Evolutionary conservation across 768 basidiomycete genomes (phyloP).

Genomic region (Guyanaporus albipodus): DNA sequence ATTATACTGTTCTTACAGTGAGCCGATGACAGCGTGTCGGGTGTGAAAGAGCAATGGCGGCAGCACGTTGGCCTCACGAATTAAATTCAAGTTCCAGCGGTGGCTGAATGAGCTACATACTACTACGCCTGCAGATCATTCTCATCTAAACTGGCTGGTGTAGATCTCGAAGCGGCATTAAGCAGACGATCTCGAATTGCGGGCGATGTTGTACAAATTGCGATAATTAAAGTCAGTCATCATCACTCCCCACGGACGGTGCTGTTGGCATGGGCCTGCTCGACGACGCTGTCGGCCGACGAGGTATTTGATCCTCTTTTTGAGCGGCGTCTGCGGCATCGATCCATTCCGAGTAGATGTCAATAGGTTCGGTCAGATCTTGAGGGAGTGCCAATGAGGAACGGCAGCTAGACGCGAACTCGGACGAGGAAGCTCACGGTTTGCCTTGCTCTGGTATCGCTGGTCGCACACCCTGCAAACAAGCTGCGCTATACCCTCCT

Average conservation of each 20-base stretch:
- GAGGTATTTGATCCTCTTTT: slow-evolving; percentile 49
- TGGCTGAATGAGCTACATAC: slow-evolving; percentile 23
- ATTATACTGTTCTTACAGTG: no score
- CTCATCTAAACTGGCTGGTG: slow-evolving; percentile 4
- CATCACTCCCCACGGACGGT: slow-evolving; percentile 44
- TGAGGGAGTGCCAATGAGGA: slow-evolving; percentile 30
- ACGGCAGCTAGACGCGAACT: background rate
- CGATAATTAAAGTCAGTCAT: slow-evolving; percentile 28
- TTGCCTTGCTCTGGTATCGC: slow-evolving; percentile 81
- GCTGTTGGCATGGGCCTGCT: slow-evolving; percentile 37
- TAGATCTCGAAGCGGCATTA: background rate
- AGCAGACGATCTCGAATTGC: slow-evolving; percentile 5
- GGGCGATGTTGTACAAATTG: slow-evolving; percentile 22
- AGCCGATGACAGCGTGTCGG: slow-evolving; percentile 8
- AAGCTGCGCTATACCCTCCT: slow-evolving; percentile 77
- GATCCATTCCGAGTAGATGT: slow-evolving; percentile 91
- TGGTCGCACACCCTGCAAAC: slow-evolving; percentile 85
- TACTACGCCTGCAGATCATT: slow-evolving; percentile 5
- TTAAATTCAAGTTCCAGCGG: slow-evolving; percentile 25
- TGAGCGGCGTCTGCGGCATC: slow-evolving; percentile 84
- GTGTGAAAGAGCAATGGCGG: slow-evolving; percentile 24
- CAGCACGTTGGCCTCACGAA: slow-evolving; percentile 10
- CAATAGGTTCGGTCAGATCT: slow-evolving; percentile 84
- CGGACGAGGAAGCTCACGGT: slow-evolving; percentile 52
- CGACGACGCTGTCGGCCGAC: slow-evolving; percentile 53